A percentile compares a stretch with the other conserved stretches of the same genome.
Evolutionary conservation across 2,329 filamentous ascomycete genomes (phyloP).

Genomic region (Apiospora marii): DNA sequence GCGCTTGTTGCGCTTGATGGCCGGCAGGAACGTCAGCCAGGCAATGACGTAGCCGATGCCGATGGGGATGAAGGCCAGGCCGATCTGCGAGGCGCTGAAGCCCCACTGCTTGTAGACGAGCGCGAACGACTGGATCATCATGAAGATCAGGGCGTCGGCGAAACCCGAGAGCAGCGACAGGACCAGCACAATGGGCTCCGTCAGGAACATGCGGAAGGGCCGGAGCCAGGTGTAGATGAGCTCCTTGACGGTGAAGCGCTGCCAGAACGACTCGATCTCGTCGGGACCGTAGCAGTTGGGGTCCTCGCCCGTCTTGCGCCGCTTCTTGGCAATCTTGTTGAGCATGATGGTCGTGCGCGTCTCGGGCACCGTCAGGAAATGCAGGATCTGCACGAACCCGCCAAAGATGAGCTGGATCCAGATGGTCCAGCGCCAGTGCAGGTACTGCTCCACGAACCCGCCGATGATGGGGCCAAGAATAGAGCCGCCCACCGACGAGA

Average conservation of each 20-base stretch:
- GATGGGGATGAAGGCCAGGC: constrained; percentile 55
- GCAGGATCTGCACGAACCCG: constrained; percentile 70
- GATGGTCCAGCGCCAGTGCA: constrained; percentile 73
- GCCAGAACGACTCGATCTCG: constrained; percentile 63
- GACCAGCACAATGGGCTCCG: constrained; percentile 69
- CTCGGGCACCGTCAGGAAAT: constrained; percentile 77
- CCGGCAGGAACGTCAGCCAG: constrained; percentile 64
- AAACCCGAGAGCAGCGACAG: constrained; percentile 70
- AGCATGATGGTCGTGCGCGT: constrained; percentile 80
- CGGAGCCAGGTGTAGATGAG: constrained; percentile 62
- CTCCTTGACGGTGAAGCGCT: constrained; percentile 48
- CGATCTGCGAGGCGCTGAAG: constrained; percentile 54
- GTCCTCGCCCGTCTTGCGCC: constrained; percentile 66
- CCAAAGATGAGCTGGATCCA: constrained; percentile 89
- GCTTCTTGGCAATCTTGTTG: constrained; percentile 79
- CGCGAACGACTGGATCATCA: constrained; percentile 68
- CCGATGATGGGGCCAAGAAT: constrained; percentile 81
- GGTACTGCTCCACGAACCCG: constrained; percentile 73
- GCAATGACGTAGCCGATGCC: constrained; percentile 64
- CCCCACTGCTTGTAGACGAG: constrained; percentile 68
- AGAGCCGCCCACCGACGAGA: constrained; percentile 81
- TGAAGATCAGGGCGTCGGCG: constrained; percentile 72
- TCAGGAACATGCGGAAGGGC: constrained; percentile 70
- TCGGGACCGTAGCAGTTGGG: constrained; percentile 75
- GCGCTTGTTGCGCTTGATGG: constrained; percentile 52